phyloP scores from a whole-genome alignment of 306 rosid species.

The Lotus japonicus region DNA sequence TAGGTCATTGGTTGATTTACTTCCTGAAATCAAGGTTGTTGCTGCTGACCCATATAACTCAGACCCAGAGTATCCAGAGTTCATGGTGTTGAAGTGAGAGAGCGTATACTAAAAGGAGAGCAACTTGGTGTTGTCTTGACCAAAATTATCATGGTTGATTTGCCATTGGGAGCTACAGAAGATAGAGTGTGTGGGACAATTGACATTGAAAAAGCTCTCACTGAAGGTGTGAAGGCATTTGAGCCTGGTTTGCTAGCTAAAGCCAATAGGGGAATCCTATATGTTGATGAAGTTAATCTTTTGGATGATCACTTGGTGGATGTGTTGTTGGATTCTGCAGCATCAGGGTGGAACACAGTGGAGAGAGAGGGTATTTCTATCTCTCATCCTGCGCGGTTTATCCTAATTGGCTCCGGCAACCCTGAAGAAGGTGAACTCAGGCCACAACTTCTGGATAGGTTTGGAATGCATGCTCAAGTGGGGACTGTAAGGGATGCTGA shows the following conservation, averaged over 20 bases:
- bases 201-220: slow-evolving; percentile 92
- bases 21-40: slow-evolving; percentile 81
- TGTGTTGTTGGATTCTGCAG: slow-evolving; percentile 91
- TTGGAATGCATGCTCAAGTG: slow-evolving; percentile 98
- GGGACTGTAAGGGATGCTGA: slow-evolving; percentile 96
- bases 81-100: slow-evolving; percentile 85
- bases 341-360: slow-evolving; percentile 98
- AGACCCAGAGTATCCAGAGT: slow-evolving; percentile 91
- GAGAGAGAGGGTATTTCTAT: slow-evolving; percentile 97
- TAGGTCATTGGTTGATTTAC: slow-evolving; percentile 85
- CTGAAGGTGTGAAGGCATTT: slow-evolving; percentile 92
- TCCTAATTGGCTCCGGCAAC: slow-evolving; percentile 88
- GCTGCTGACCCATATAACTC: slow-evolving; percentile 88
- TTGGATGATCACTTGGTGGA: slow-evolving; percentile 95
- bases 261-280: slow-evolving; percentile 93
- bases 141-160: slow-evolving; percentile 95
- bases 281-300: slow-evolving; percentile 93
- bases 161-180: slow-evolving; percentile 92
- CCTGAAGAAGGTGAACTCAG: slow-evolving; percentile 99
- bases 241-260: slow-evolving; percentile 93
- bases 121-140: slow-evolving; percentile 46
- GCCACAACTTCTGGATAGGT: slow-evolving; percentile 93
- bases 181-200: slow-evolving; percentile 96
- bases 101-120: slow-evolving; percentile 58
- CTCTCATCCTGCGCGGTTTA: slow-evolving; percentile 91